phyloP scores from a whole-genome alignment of 768 basidiomycete species.

The Rhodotorula graminis region DNA sequence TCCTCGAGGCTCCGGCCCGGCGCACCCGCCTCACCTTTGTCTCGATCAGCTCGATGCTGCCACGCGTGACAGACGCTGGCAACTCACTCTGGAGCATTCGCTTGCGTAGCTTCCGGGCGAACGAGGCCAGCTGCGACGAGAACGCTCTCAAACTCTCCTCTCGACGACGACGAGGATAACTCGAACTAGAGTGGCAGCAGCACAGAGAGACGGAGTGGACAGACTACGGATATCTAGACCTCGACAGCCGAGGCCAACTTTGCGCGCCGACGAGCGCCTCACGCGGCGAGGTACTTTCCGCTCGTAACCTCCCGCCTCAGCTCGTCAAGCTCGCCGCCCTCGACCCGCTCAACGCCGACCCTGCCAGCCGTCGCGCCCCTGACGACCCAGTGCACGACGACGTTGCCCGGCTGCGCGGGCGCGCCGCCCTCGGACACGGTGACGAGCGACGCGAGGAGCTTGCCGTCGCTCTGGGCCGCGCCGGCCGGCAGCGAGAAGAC shows the following conservation, averaged over 20 bases:
- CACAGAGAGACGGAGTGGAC: too few relatives aligned
- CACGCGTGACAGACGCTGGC: too few relatives aligned
- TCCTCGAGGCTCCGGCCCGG: too few relatives aligned
- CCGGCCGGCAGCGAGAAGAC: constrained; percentile 38
- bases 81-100: too few relatives aligned
- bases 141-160: too few relatives aligned
- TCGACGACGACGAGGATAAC: too few relatives aligned
- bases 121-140: too few relatives aligned
- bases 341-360: constrained; percentile 47
- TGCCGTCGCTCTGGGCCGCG: constrained; percentile 26
- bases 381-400: constrained; percentile 45
- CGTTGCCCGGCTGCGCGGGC: constrained; percentile 38
- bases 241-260: neutral
- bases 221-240: neutral
- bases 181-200: too few relatives aligned
- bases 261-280: neutral
- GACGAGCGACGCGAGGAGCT: constrained; percentile 46
- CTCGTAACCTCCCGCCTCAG: constrained; percentile 10
- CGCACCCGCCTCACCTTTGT: too few relatives aligned
- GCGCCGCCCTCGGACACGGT: constrained; percentile 40
- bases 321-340: constrained; percentile 10
- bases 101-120: too few relatives aligned
- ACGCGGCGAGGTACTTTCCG: constrained; percentile 29
- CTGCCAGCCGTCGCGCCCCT: constrained; percentile 45
- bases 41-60: too few relatives aligned